phyloP scores from a whole-genome alignment of 345 rosid species.

The Xanthoceras sorbifolium region DNA sequence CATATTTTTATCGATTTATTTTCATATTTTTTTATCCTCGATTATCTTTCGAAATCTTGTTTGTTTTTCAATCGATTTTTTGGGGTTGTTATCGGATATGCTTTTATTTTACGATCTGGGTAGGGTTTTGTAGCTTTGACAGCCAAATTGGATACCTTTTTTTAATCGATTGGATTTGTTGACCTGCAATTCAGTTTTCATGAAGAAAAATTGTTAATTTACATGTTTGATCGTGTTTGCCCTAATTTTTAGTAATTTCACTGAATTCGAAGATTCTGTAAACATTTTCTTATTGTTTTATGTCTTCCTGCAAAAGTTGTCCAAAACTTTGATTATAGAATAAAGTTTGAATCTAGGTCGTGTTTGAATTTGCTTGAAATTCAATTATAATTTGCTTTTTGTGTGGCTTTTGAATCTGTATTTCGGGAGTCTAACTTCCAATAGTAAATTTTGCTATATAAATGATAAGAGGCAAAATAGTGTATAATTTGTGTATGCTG shows the following conservation, averaged over 20 bases:
- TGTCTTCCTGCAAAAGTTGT: not conserved
- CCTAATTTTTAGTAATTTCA: not conserved
- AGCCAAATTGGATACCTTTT: not conserved
- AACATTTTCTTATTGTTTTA: not conserved
- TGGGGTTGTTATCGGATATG: not conserved
- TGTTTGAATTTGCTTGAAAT: not conserved
- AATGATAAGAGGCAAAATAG: not conserved
- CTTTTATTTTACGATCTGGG: not conserved
- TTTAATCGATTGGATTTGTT: not conserved
- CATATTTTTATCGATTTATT: not conserved
- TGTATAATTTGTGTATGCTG: not conserved
- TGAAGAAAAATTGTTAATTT: not conserved
- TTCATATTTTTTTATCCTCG: not conserved
- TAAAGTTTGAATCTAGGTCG: not conserved
- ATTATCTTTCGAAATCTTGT: not conserved
- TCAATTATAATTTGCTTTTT: not conserved
- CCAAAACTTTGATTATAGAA: not conserved
- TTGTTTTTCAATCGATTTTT: not conserved
- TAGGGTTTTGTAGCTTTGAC: not conserved
- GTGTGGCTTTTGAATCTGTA: not conserved
- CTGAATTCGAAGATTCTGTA: not conserved
- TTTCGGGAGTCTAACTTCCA: not conserved
- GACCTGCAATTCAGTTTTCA: not conserved
- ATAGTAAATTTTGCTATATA: not conserved
- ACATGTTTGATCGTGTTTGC: not conserved